Percentiles rank a stretch among this genome's conserved stretches.
These are phyloP conservation scores for Fraxinus nigra DNA, from an alignment of 305 asterid genomes.

Conservation along the genomic window DNA sequence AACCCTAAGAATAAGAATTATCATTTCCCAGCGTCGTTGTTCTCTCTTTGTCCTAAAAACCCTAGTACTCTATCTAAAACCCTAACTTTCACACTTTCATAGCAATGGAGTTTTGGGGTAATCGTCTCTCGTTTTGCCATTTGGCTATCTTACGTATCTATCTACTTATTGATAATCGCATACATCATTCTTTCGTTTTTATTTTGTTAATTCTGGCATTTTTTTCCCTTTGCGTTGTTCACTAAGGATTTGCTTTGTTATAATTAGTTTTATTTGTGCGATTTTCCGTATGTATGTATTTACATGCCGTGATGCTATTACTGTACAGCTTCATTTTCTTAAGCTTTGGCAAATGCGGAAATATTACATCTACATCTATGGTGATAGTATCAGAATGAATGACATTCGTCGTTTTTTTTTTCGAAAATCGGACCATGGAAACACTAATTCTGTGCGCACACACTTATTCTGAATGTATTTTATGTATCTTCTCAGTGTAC, in stretches of 20 bases:
- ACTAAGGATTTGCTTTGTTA: not conserved
- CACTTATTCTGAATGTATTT: not conserved
- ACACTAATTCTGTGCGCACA: not conserved
- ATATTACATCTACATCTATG: not conserved
- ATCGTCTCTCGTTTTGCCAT: not conserved
- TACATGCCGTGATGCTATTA: not conserved
- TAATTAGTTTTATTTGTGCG: not conserved
- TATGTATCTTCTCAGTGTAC: not conserved
- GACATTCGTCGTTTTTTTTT: not conserved
- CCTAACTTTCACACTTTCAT: not conserved
- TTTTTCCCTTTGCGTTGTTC: not conserved
- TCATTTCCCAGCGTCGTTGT: not conserved
- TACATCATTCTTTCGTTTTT: not conserved
- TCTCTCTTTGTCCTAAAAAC: not conserved
- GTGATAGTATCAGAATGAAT: not conserved
- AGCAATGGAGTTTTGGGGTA: slow-evolving; percentile 40
- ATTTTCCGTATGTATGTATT: not conserved
- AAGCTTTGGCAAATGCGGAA: not conserved
- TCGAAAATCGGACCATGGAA: not conserved
- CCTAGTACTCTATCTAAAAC: slow-evolving; percentile 9
- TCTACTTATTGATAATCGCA: not conserved
- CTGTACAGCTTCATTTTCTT: not conserved
- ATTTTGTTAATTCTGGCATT: not conserved
- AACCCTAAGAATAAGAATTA: not conserved
- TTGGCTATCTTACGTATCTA: not conserved